Evolutionary conservation across 2,329 filamentous ascomycete genomes (phyloP), one percentile per base, ranked within the genome.

Genomic region (Epichloe bromicola): DNA sequence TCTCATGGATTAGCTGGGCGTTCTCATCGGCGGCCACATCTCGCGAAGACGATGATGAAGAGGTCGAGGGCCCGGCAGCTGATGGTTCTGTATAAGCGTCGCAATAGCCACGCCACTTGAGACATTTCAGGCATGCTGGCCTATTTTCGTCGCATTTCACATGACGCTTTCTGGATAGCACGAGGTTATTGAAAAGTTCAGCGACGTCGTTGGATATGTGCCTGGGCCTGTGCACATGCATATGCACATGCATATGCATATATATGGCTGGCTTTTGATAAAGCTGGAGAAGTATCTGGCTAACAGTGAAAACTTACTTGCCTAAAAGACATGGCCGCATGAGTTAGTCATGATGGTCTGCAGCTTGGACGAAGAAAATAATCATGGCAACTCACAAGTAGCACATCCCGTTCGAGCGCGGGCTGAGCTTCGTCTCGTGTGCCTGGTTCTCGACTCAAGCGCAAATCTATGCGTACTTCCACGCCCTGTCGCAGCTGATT

Each of bases 141-240:
- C 66, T 65, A 23, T 66, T 66, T 56, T 71, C 68, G 46, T 71
- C 68, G 51, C 68, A 71, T 56, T 71, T 71, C 38, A 71, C 64
- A 54, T 70, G 68, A 19, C 68, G 67, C 49, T 68, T 69, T 49
- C 67, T 69, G 46, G 42, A 15, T 34, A 19, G 17, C 38, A 26
- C 19, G 38, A 17, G 30, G 39, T 46, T 15, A 30, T 33, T 47
- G 10, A 46, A 40, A 47, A 34, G n/a, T n/a, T n/a, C 30, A 14
- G 3, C 20, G 15, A 46, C 12, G 44, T 14, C 30, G 30, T 30
- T 30, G 30, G 30, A 30, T 46, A 12, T 36, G 11, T 46, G 33
- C 3, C n/a, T 23, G 30, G 19, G 44, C n/a, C 11, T 19, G 8
- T 6, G 26, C 8, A 17, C 12, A n/a, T 5, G n/a, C 19, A 10